phyloP scores from a whole-genome alignment of 768 basidiomycete genomes.

The Austroboletus eburneus region DNA sequence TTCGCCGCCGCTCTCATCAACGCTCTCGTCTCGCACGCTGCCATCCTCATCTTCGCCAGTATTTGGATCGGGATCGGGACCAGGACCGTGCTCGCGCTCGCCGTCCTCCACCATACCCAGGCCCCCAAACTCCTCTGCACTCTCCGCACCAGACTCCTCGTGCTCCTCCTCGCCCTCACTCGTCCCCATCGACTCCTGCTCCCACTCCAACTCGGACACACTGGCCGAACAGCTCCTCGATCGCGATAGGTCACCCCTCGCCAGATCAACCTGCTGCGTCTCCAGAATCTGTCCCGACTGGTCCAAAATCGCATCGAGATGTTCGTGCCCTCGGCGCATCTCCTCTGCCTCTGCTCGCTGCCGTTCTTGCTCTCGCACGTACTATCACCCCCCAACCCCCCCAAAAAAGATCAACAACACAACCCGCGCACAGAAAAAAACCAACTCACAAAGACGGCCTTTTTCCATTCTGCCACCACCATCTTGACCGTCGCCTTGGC shows the following conservation, averaged over 20 bases:
- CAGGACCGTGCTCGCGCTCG: slow-evolving; percentile 3
- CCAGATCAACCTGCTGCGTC: slow-evolving; percentile 73
- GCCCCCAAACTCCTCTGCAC: slow-evolving; percentile 40
- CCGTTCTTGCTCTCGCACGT: slow-evolving; percentile 69
- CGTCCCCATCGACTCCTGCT: slow-evolving; percentile 9
- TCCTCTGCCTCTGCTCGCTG: slow-evolving; percentile 70
- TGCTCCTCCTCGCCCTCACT: slow-evolving; percentile 21
- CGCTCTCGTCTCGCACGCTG: slow-evolving; percentile 32
- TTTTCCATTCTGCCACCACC: slow-evolving; percentile 80
- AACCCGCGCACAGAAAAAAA: neutral
- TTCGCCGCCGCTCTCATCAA: slow-evolving; percentile 37
- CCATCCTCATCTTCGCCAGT: slow-evolving; percentile 2
- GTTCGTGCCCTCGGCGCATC: slow-evolving; percentile 71
- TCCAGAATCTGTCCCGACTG: slow-evolving; percentile 85
- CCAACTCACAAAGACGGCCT: slow-evolving; percentile 71
- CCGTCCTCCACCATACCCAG: slow-evolving; percentile 14
- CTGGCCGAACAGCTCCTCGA: slow-evolving; percentile 59
- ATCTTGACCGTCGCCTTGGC: slow-evolving; percentile 70
- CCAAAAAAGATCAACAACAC: neutral
- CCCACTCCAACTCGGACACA: slow-evolving; percentile 31
- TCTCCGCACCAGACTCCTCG: slow-evolving; percentile 23
- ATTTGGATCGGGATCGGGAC: neutral
- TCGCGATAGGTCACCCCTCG: slow-evolving; percentile 41
- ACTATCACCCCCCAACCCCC: too few relatives aligned
- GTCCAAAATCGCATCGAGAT: slow-evolving; percentile 86